Evolutionary conservation across 208 protist genomes (phyloP).

Genomic region (Balamuthia mandrillaris): DNA sequence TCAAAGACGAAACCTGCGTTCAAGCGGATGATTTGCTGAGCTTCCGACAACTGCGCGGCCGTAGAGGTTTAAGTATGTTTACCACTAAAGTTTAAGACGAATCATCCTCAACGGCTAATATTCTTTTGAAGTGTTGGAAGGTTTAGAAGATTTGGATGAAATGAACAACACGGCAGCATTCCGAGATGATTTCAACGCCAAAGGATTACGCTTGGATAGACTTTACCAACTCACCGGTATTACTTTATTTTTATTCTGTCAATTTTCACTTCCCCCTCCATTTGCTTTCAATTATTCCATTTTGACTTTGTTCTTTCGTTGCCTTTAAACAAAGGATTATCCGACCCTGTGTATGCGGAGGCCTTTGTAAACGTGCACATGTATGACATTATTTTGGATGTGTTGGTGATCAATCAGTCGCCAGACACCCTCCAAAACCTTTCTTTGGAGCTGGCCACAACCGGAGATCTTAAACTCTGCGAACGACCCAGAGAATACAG

Average conservation of each 20-base stretch:
- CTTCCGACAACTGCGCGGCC: constrained; percentile 64
- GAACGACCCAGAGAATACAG: constrained; percentile 91
- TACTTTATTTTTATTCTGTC: too few relatives aligned
- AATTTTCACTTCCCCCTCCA: too few relatives aligned
- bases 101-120: too few relatives aligned
- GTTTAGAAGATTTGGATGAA: background rate
- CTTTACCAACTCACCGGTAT: constrained; percentile 91
- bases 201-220: constrained; percentile 59
- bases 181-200: too few relatives aligned
- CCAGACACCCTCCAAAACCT: constrained; percentile 88
- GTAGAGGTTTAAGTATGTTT: constrained; percentile 21
- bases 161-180: too few relatives aligned
- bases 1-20: constrained; percentile 33
- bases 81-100: too few relatives aligned
- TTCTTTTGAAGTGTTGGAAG: background rate
- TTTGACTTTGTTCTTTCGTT: too few relatives aligned
- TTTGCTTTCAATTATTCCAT: too few relatives aligned
- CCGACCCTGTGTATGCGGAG: constrained; percentile 94
- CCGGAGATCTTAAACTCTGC: constrained; percentile 94
- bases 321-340: constrained; percentile 70
- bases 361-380: constrained; percentile 93
- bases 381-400: constrained; percentile 95
- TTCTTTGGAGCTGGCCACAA: constrained; percentile 90
- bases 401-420: constrained; percentile 88
- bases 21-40: constrained; percentile 71